A percentile compares a stretch with the other conserved stretches of the same genome.
Evolutionary conservation across 2,329 filamentous ascomycete genomes (phyloP).

Genomic region (Rhynchosporium secalis): DNA sequence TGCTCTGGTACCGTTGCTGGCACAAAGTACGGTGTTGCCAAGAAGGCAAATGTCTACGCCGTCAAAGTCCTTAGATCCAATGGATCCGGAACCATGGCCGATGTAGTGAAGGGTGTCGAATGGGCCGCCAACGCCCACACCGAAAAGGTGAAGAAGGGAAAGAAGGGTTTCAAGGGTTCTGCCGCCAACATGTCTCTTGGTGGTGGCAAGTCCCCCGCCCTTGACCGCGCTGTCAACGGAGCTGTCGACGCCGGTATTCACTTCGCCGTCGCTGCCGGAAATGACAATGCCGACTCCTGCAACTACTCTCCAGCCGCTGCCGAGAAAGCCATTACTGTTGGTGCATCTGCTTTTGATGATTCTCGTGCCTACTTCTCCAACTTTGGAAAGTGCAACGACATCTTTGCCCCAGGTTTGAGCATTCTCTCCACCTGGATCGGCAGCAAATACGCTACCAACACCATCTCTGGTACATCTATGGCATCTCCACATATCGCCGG

Average conservation of each 20-base stretch:
- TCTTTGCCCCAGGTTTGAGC: slow-evolving; percentile 96
- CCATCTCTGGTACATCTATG: slow-evolving; percentile 99
- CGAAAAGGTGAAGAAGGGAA: slow-evolving; percentile 77
- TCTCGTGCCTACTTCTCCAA: slow-evolving; percentile 99
- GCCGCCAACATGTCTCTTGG: slow-evolving; percentile 99
- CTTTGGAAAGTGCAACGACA: slow-evolving; percentile 98
- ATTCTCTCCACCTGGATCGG: slow-evolving; percentile 99
- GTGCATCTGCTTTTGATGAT: slow-evolving; percentile 89
- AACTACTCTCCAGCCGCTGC: slow-evolving; percentile 98
- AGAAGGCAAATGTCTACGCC: slow-evolving; percentile 95
- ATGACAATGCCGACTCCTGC: slow-evolving; percentile 98
- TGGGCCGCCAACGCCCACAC: slow-evolving; percentile 82
- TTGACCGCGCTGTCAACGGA: slow-evolving; percentile 91
- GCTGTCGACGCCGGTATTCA: slow-evolving; percentile 89
- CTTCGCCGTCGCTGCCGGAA: slow-evolving; percentile 97
- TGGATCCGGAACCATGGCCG: slow-evolving; percentile 96
- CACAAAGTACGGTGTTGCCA: slow-evolving; percentile 99
- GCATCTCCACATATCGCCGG: slow-evolving; percentile 95
- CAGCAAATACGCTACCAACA: slow-evolving; percentile 94
- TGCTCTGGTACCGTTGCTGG: slow-evolving; percentile 97
- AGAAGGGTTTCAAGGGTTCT: slow-evolving; percentile 96
- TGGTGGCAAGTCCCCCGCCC: slow-evolving; percentile 90
- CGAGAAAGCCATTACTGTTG: slow-evolving; percentile 89
- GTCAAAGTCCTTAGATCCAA: slow-evolving; percentile 99
- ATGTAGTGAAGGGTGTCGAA: slow-evolving; percentile 98